Evolutionary conservation across 1,139 yeast species (phyloP).

Genomic region (Lodderomyces metapsilosis): DNA sequence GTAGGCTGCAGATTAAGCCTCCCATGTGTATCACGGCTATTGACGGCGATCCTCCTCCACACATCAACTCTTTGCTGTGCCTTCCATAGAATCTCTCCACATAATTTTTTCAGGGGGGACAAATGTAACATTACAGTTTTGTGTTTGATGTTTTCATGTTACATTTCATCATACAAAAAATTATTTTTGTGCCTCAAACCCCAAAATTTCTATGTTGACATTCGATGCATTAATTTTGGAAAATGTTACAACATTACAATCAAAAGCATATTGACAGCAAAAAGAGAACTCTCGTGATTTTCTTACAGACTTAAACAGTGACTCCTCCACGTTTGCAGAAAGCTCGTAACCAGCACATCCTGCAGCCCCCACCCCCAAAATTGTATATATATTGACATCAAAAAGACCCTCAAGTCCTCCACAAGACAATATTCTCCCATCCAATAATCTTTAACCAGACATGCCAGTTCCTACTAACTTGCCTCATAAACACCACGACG

Average conservation of each 20-base stretch:
- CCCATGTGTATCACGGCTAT: too few relatives aligned
- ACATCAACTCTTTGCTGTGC: too few relatives aligned
- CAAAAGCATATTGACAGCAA: too few relatives aligned
- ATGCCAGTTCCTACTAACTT: slow-evolving; percentile 16
- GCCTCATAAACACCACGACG: slow-evolving; percentile 24
- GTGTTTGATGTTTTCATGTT: not conserved
- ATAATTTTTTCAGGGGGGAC: too few relatives aligned
- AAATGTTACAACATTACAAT: not conserved
- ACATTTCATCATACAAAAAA: not conserved
- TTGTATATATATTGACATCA: not conserved
- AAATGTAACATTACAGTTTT: not conserved
- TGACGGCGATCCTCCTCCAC: too few relatives aligned
- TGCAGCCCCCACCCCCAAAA: not conserved
- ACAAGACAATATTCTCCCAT: too few relatives aligned
- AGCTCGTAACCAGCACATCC: too few relatives aligned
- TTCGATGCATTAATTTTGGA: not conserved
- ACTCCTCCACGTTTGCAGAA: too few relatives aligned
- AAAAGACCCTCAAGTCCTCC: not conserved
- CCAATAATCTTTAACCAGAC: not conserved
- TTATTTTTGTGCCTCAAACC: not conserved
- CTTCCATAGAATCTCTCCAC: too few relatives aligned
- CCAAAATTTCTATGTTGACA: not conserved
- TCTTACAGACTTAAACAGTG: too few relatives aligned
- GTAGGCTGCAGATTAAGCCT: too few relatives aligned
- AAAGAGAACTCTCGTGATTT: too few relatives aligned